A percentile compares a stretch with the other conserved stretches of the same genome.
phyloP scores from a whole-genome alignment of 331 rosid genomes.

The Stylosanthes scabra region DNA sequence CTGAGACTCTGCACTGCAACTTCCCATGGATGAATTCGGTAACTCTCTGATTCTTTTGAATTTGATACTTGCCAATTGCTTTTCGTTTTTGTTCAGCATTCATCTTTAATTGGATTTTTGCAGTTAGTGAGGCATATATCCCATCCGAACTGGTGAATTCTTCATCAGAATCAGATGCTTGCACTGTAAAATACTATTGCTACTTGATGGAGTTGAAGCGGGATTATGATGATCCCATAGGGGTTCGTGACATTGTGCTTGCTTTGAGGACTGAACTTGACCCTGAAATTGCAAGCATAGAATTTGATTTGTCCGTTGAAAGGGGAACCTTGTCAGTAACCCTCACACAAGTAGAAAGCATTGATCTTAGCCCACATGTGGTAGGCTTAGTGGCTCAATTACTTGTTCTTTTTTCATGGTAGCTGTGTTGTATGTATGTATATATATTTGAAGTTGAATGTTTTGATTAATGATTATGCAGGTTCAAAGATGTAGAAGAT shows the following conservation, averaged over 20 bases:
- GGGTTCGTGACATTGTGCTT: constrained; percentile 56
- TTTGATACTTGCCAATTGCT: too few relatives aligned
- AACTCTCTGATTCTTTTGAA: too few relatives aligned
- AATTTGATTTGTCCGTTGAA: constrained; percentile 48
- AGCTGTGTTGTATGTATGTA: not conserved
- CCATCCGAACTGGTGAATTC: constrained; percentile 60
- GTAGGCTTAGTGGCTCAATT: constrained; percentile 25
- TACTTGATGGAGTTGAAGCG: constrained; percentile 68
- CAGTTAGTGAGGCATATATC: constrained; percentile 55
- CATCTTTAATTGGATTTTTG: not conserved
- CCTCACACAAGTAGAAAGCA: constrained; percentile 43
- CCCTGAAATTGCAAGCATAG: constrained; percentile 41
- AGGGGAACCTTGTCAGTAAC: constrained; percentile 54
- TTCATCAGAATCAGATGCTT: constrained; percentile 33
- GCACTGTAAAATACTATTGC: constrained; percentile 47
- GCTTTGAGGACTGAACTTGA: constrained; percentile 58
- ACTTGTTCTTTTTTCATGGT: not conserved
- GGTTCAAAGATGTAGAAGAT: constrained; percentile 61
- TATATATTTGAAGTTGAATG: not conserved
- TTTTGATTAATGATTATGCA: constrained; percentile 23
- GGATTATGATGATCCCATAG: constrained; percentile 42
- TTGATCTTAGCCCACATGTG: constrained; percentile 47
- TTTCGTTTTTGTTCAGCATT: too few relatives aligned
- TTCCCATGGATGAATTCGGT: too few relatives aligned
- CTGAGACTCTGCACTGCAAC: too few relatives aligned